These are phyloP conservation scores for Saxophila tyrrhenica DNA, from an alignment of 495 filamentous ascomycete genomes.

Conservation along the genomic window DNA sequence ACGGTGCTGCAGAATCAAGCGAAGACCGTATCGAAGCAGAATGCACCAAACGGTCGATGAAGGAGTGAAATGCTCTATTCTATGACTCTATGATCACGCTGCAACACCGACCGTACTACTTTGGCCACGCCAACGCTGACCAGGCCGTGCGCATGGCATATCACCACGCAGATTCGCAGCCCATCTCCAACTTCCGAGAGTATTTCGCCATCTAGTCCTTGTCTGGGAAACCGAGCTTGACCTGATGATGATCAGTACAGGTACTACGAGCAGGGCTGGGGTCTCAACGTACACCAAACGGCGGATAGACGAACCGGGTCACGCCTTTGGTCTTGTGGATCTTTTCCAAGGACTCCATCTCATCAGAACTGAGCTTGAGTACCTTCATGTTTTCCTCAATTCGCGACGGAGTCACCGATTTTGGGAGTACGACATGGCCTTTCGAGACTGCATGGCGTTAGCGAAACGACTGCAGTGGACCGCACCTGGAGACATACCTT, in stretches of 20 bases:
- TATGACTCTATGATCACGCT: no score
- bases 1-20: slow-evolving; percentile 20
- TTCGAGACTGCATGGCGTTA: slow-evolving; percentile 43
- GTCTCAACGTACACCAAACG: slow-evolving; percentile 49
- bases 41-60: not conserved
- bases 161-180: no score
- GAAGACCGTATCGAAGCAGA: slow-evolving; percentile 21
- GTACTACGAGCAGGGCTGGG: not conserved
- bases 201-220: no score
- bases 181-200: no score
- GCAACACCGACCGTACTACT: no score
- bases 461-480: not conserved
- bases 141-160: no score
- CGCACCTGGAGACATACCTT: slow-evolving; percentile 38
- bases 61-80: not conserved
- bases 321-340: slow-evolving; percentile 50
- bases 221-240: slow-evolving; percentile 21
- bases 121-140: no score
- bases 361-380: slow-evolving; percentile 53
- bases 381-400: slow-evolving; percentile 65
- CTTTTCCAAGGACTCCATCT: slow-evolving; percentile 51
- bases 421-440: slow-evolving; percentile 63
- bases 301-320: slow-evolving; percentile 64
- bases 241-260: slow-evolving; percentile 10
- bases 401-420: slow-evolving; percentile 62